phyloP scores from a whole-genome alignment of 2,329 filamentous ascomycete species.

The Dothistroma septosporum region DNA sequence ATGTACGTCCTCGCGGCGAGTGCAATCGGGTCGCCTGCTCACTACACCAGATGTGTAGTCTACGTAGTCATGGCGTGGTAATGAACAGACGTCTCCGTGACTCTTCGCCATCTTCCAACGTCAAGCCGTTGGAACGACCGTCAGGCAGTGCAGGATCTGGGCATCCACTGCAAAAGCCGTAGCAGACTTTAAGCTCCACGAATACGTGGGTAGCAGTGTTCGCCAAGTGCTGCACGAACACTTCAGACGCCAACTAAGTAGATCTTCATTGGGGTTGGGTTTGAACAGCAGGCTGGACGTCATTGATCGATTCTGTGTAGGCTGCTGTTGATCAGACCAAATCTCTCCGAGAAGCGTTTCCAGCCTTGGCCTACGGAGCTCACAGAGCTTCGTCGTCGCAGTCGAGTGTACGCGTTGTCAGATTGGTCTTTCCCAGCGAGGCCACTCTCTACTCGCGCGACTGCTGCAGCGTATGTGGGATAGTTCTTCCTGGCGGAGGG shows the following conservation, averaged over 20 bases:
- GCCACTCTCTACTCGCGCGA: slow-evolving; percentile 15
- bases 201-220: neutral
- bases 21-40: neutral
- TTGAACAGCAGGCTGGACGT: neutral
- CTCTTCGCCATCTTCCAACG: neutral
- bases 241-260: slow-evolving; percentile 1
- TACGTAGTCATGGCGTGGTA: neutral
- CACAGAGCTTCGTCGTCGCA: neutral
- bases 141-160: neutral
- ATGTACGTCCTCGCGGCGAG: neutral
- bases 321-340: slow-evolving; percentile 11
- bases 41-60: neutral
- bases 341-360: slow-evolving; percentile 18
- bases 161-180: neutral
- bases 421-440: neutral
- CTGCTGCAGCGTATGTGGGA: slow-evolving; percentile 25
- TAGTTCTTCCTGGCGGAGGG: slow-evolving; percentile 33
- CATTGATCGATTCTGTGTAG: slow-evolving; percentile 11
- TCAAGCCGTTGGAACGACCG: neutral
- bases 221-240: neutral
- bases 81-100: neutral
- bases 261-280: neutral
- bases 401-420: neutral
- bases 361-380: slow-evolving; percentile 13
- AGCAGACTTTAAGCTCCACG: neutral